phyloP scores from a whole-genome alignment of 768 basidiomycete genomes.

The Holtermannia corniformis region DNA sequence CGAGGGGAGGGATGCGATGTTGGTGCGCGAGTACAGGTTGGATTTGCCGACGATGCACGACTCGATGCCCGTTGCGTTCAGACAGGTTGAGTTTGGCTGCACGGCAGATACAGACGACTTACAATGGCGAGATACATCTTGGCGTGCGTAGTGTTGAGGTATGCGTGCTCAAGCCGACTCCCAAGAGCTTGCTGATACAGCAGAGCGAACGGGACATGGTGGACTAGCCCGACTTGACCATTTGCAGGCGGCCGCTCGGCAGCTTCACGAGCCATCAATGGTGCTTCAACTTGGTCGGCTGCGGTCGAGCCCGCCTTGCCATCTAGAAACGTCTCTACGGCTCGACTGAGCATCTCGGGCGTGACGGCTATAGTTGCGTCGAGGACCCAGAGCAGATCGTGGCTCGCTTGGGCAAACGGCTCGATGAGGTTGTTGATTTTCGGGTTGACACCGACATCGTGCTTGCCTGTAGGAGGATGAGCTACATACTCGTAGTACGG shows the following conservation, averaged over 20 bases:
- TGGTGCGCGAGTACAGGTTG: constrained; percentile 81
- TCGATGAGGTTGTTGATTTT: constrained; percentile 94
- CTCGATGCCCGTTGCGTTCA: constrained; percentile 71
- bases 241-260: constrained; percentile 14
- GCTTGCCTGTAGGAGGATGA: constrained; percentile 52
- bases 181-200: constrained; percentile 61
- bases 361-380: constrained; percentile 86
- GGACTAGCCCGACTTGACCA: constrained; percentile 64
- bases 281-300: background rate
- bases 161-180: constrained; percentile 79
- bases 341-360: constrained; percentile 67
- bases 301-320: constrained; percentile 7
- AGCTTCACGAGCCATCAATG: constrained; percentile 14
- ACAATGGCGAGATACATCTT: constrained; percentile 92
- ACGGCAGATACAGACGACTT: constrained; percentile 10
- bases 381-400: constrained; percentile 92
- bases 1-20: constrained; percentile 52
- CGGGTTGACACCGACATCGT: constrained; percentile 81
- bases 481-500: background rate
- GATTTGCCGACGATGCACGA: constrained; percentile 98
- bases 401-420: constrained; percentile 64
- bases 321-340: constrained; percentile 60
- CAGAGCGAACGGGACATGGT: constrained; percentile 88
- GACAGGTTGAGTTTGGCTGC: background rate
- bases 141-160: constrained; percentile 92